Percentiles rank a stretch among this genome's conserved stretches.
Evolutionary conservation across 1,139 yeast species (phyloP).

Genomic region (Kazachstania sp.): DNA sequence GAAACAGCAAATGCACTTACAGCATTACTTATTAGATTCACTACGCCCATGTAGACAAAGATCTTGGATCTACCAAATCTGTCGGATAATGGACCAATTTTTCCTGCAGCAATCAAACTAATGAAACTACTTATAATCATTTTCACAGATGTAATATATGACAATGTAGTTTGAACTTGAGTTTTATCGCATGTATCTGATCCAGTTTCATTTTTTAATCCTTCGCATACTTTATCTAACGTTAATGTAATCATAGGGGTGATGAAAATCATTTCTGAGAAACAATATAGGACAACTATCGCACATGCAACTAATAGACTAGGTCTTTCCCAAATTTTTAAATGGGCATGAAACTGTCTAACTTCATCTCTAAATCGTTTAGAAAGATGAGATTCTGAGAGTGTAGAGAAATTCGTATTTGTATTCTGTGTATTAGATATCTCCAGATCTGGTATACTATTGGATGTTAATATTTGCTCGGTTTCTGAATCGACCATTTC

Average conservation of each 20-base stretch:
- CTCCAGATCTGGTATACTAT: neutral
- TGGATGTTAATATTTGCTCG: too few relatives aligned
- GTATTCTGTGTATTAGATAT: neutral
- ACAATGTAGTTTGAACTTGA: conserved; percentile 25
- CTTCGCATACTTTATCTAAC: conserved; percentile 27
- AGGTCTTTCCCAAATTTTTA: conserved; percentile 22
- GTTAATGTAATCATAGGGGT: conserved; percentile 28
- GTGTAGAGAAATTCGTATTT: neutral
- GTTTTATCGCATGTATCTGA: conserved; percentile 19
- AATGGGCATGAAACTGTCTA: conserved; percentile 12
- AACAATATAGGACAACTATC: conserved; percentile 17
- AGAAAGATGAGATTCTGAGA: neutral
- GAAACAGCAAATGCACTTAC: conserved; percentile 10
- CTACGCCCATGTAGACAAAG: conserved; percentile 11
- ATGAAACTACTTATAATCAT: conserved; percentile 18
- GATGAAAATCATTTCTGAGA: conserved; percentile 21
- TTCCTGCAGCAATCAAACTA: conserved; percentile 26
- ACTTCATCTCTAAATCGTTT: conserved; percentile 12
- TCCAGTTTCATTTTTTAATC: conserved; percentile 4
- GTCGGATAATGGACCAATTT: conserved; percentile 53
- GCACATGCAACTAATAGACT: conserved; percentile 24
- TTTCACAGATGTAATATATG: conserved; percentile 19
- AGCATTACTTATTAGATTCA: conserved; percentile 10
- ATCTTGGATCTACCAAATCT: conserved; percentile 43
- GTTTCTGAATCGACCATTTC: too few relatives aligned